Conservation (phyloP, 345 rosid genomes). For the Melaleuca alternifolia region DNA sequence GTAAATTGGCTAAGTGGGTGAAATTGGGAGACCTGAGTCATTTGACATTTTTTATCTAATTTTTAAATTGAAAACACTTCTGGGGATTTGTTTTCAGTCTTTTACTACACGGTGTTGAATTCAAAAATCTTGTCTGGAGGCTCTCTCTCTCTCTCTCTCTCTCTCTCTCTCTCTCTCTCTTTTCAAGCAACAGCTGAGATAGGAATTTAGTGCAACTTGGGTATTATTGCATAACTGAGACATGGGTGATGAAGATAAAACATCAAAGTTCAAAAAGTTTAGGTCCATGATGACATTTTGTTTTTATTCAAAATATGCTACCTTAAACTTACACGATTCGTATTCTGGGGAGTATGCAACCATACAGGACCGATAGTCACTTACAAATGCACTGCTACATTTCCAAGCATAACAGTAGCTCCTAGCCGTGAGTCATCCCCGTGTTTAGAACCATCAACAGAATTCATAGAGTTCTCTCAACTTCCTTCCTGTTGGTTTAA, state of each 20-base stretch:
- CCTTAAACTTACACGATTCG: not conserved
- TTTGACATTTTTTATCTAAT: too few relatives aligned
- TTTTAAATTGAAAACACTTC: not conserved
- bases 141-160: too few relatives aligned
- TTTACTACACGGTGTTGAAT: not conserved
- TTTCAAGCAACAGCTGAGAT: not conserved
- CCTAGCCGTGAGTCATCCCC: not conserved
- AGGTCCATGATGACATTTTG: not conserved
- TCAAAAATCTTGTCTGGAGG: not conserved
- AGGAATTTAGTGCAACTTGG: not conserved
- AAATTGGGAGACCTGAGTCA: not conserved
- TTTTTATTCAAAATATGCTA: not conserved
- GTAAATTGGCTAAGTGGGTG: too few relatives aligned
- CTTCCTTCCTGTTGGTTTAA: not conserved
- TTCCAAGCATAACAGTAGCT: not conserved
- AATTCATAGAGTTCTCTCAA: not conserved
- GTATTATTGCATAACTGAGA: not conserved
- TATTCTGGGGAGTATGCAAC: not conserved
- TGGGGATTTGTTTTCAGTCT: not conserved
- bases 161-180: too few relatives aligned
- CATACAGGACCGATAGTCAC: not conserved
- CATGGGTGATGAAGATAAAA: not conserved
- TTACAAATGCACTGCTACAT: not conserved
- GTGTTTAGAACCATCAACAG: not conserved
- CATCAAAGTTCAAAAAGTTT: not conserved